A percentile compares a stretch with the other conserved stretches of the same genome.
Evolutionary conservation across 116 monocot species (phyloP).

Genomic region (Papilionanthe hybrid): DNA sequence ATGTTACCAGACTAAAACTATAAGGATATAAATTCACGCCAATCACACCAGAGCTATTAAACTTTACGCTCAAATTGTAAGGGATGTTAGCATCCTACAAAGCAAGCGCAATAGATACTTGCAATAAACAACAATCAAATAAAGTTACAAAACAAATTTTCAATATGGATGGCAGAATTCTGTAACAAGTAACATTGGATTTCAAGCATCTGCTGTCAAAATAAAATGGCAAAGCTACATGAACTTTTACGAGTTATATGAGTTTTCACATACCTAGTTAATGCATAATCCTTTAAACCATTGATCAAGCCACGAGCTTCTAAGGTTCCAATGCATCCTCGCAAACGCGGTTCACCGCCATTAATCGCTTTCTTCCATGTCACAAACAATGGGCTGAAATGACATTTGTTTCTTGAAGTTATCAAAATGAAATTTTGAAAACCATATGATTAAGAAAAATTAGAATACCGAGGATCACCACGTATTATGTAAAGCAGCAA

Average conservation of each 20-base stretch:
- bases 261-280: constrained; percentile 60
- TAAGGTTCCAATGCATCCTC: constrained; percentile 94
- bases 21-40: neutral
- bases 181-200: neutral
- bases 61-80: neutral
- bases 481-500: neutral
- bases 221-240: neutral
- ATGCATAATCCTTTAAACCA: constrained; percentile 94
- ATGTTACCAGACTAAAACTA: neutral
- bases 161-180: too few relatives aligned
- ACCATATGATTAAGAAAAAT: neutral
- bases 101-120: neutral
- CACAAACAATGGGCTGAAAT: constrained; percentile 91
- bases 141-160: too few relatives aligned
- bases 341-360: constrained; percentile 71
- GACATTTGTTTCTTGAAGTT: neutral
- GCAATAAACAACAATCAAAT: neutral
- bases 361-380: constrained; percentile 95
- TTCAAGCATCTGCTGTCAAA: neutral
- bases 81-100: neutral
- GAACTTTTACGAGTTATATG: neutral
- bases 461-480: neutral
- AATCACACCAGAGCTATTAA: neutral
- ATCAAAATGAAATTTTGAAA: neutral
- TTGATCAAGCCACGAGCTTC: constrained; percentile 75